Conservation (phyloP, 345 rosid genomes). For the Euclidium syriacum region DNA sequence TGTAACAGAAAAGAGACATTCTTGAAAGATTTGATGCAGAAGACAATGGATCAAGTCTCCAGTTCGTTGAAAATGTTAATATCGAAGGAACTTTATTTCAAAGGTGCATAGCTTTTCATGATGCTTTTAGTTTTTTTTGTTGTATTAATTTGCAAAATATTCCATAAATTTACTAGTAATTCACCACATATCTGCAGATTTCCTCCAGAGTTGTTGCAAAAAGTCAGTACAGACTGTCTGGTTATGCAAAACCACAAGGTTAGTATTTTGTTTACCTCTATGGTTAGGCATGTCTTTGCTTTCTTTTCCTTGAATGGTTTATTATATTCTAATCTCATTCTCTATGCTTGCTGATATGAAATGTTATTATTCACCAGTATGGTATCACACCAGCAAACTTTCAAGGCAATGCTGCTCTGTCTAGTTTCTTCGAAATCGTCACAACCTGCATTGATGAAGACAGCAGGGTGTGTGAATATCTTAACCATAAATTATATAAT, state of each 20-base stretch:
- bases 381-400: slow-evolving; percentile 69
- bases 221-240: slow-evolving; percentile 69
- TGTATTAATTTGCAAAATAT: background rate
- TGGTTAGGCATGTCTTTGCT: no score
- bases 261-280: no score
- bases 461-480: slow-evolving; percentile 41
- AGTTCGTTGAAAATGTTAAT: slow-evolving; percentile 47
- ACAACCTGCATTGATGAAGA: slow-evolving; percentile 69
- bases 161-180: no score
- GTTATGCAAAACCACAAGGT: slow-evolving; percentile 91
- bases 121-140: background rate
- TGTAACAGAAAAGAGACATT: slow-evolving; percentile 62
- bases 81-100: slow-evolving; percentile 78
- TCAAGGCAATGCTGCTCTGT: slow-evolving; percentile 40
- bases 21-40: slow-evolving; percentile 66
- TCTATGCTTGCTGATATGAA: background rate
- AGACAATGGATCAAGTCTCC: slow-evolving; percentile 79
- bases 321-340: no score
- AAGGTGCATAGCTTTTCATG: slow-evolving; percentile 41
- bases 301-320: no score
- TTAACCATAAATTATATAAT: background rate
- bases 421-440: slow-evolving; percentile 69
- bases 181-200: slow-evolving; percentile 48
- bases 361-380: slow-evolving; percentile 40
- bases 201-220: slow-evolving; percentile 59